These are phyloP conservation scores for Xanthoconium separans DNA, from an alignment of 1,284 basidiomycete genomes.

Conservation along the genomic window DNA sequence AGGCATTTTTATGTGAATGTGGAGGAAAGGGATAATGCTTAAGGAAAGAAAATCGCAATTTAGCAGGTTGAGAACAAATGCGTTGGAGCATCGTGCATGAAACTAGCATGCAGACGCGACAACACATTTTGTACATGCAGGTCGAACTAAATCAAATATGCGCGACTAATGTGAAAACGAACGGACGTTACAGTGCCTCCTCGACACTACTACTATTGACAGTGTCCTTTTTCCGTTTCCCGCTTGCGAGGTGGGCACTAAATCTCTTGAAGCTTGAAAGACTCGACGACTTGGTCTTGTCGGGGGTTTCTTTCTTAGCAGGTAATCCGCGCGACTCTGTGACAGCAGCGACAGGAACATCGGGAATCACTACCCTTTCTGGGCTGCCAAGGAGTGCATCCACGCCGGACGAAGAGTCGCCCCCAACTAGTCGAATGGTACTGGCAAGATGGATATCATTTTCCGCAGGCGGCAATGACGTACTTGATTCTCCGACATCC, in stretches of 20 bases:
- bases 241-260: constrained; percentile 34
- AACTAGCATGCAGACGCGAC: constrained; percentile 9
- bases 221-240: constrained; percentile 55
- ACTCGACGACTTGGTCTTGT: constrained; percentile 52
- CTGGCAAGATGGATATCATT: constrained; percentile 25
- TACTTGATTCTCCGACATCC: constrained; percentile 7
- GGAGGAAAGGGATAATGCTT: constrained; percentile 11
- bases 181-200: constrained; percentile 27
- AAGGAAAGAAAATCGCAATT: constrained; percentile 4
- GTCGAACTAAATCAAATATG: constrained; percentile 20
- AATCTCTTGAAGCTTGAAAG: constrained; percentile 57
- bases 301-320: constrained; percentile 36
- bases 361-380: constrained; percentile 27
- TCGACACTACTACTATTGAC: constrained; percentile 37
- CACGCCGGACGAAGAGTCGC: constrained; percentile 41
- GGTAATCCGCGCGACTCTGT: constrained; percentile 12
- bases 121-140: constrained; percentile 24
- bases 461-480: constrained; percentile 1
- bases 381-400: constrained; percentile 25
- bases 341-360: constrained; percentile 25
- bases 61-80: constrained; percentile 5
- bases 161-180: constrained; percentile 9
- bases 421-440: constrained; percentile 59
- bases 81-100: constrained; percentile 7
- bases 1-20: background rate